Evolutionary conservation across 805 yeast genomes (phyloP).

Genomic region (Candida caryicola): DNA sequence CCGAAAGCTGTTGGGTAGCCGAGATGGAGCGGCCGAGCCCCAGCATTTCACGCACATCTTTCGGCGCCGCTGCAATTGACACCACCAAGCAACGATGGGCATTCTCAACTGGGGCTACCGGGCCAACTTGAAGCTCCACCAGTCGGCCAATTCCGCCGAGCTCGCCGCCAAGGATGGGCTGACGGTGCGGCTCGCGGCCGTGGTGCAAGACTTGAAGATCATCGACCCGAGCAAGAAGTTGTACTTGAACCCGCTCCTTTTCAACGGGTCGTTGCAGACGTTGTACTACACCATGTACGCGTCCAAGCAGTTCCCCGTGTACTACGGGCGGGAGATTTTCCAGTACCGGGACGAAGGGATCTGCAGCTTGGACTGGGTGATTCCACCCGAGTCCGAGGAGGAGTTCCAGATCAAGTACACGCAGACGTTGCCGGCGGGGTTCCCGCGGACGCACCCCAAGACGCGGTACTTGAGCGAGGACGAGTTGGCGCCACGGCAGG

Average conservation of each 20-base stretch:
- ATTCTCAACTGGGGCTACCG: slow-evolving; percentile 39
- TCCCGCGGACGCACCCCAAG: slow-evolving; percentile 43
- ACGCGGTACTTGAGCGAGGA: slow-evolving; percentile 50
- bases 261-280: slow-evolving; percentile 78
- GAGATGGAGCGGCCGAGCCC: no score
- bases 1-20: no score
- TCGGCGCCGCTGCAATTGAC: no score
- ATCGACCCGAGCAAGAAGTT: slow-evolving; percentile 35
- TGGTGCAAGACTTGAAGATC: slow-evolving; percentile 11
- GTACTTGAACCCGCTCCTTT: slow-evolving; percentile 59
- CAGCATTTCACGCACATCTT: no score
- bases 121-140: slow-evolving; percentile 28
- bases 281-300: slow-evolving; percentile 55
- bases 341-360: slow-evolving; percentile 64
- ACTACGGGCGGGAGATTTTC: slow-evolving; percentile 71
- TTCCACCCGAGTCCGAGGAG: slow-evolving; percentile 34
- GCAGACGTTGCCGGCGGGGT: slow-evolving; percentile 33
- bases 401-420: slow-evolving; percentile 23
- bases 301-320: slow-evolving; percentile 50
- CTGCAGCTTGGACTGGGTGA: slow-evolving; percentile 72
- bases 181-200: slow-evolving; percentile 4
- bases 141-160: slow-evolving; percentile 15
- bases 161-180: slow-evolving; percentile 10
- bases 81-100: no score
- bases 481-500: slow-evolving; percentile 38